phyloP scores from a whole-genome alignment of 257 asterid species.

The Solanum piurae region DNA sequence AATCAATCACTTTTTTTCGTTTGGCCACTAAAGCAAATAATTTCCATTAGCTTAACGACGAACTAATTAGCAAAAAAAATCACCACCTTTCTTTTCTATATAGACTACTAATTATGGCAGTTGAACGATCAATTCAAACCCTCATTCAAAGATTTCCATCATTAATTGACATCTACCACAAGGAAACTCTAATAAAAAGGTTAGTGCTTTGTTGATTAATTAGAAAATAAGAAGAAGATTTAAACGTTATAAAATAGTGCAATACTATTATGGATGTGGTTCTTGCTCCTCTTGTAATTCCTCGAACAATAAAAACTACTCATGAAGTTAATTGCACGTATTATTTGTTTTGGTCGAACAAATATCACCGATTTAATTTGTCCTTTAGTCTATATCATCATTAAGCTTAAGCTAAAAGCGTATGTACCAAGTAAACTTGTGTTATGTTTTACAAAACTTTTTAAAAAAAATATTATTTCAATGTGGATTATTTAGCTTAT shows the following conservation, averaged over 20 bases:
- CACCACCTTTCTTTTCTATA: not conserved
- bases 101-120: not conserved
- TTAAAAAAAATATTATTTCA: not conserved
- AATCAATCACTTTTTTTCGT: conserved; percentile 13
- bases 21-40: not conserved
- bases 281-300: not conserved
- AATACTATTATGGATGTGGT: not conserved
- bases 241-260: not conserved
- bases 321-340: not conserved
- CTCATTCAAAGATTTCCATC: not conserved
- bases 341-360: not conserved
- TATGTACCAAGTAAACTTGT: not conserved
- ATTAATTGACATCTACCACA: not conserved
- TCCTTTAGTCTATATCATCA: not conserved
- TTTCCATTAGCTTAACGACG: conserved; percentile 13
- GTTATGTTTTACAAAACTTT: not conserved
- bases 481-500: not conserved
- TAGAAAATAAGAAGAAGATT: not conserved
- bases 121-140: conserved; percentile 17
- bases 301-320: not conserved
- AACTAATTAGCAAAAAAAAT: not conserved
- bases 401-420: not conserved
- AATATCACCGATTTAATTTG: not conserved
- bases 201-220: not conserved
- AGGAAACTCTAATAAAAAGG: not conserved